Evolutionary conservation across 345 rosid genomes (phyloP).

Genomic region (Pugionium dolabratum): DNA sequence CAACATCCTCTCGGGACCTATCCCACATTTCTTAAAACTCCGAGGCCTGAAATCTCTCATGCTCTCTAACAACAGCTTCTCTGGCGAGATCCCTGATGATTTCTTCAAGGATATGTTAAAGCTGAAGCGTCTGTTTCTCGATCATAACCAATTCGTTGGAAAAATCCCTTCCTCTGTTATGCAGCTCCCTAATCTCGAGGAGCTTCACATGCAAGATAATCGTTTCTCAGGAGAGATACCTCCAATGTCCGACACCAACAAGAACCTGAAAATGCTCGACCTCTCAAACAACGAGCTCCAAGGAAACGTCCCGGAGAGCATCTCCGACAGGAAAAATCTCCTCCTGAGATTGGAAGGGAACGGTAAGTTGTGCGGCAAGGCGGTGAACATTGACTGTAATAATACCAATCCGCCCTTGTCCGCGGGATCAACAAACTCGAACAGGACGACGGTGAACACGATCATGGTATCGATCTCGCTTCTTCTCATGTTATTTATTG

Average conservation of each 20-base stretch:
- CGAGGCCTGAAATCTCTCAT: slow-evolving; percentile 49
- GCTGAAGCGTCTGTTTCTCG: slow-evolving; percentile 60
- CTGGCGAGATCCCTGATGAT: slow-evolving; percentile 54
- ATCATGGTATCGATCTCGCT: slow-evolving; percentile 7
- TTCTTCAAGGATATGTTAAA: slow-evolving; percentile 57
- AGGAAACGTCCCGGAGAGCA: slow-evolving; percentile 56
- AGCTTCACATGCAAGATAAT: slow-evolving; percentile 69
- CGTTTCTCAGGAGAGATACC: slow-evolving; percentile 68
- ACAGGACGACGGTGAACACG: neutral
- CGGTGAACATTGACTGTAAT: slow-evolving; percentile 42
- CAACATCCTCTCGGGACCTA: slow-evolving; percentile 61
- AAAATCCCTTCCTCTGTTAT: slow-evolving; percentile 54
- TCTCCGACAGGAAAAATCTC: slow-evolving; percentile 39
- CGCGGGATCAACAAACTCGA: neutral
- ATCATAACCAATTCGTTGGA: slow-evolving; percentile 59
- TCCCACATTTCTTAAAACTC: slow-evolving; percentile 62
- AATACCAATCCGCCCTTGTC: neutral
- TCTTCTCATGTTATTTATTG: slow-evolving; percentile 37
- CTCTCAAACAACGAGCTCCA: slow-evolving; percentile 60
- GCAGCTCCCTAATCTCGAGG: slow-evolving; percentile 48
- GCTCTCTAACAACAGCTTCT: slow-evolving; percentile 58
- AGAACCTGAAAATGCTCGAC: slow-evolving; percentile 43
- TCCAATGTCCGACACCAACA: slow-evolving; percentile 26
- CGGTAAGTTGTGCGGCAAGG: slow-evolving; percentile 54
- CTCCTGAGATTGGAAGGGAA: slow-evolving; percentile 45